phyloP scores from a whole-genome alignment of 495 filamentous ascomycete genomes.

The Aspergillus saccharolyticus region DNA sequence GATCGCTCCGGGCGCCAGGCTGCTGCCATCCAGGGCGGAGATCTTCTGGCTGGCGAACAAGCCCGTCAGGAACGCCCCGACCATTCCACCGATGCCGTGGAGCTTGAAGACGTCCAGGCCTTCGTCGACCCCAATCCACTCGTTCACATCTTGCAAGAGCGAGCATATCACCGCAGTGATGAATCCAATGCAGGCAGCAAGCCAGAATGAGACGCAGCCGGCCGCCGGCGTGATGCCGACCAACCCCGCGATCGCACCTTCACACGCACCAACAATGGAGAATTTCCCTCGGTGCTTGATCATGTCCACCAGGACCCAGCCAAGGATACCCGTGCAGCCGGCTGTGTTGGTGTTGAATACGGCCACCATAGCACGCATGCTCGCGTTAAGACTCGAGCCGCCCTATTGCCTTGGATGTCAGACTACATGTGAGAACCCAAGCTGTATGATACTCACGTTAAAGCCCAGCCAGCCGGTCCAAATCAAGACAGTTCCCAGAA shows the following conservation, averaged over 20 bases:
- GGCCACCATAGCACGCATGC: constrained; percentile 52
- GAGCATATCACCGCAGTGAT: constrained; percentile 51
- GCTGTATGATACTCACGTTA: constrained; percentile 33
- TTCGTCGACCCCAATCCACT: constrained; percentile 56
- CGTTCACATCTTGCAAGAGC: constrained; percentile 47
- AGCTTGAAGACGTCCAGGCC: constrained; percentile 61
- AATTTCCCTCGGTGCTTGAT: constrained; percentile 50
- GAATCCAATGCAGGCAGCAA: constrained; percentile 55
- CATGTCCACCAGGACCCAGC: constrained; percentile 57
- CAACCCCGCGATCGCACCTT: constrained; percentile 59
- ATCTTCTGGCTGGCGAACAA: constrained; percentile 51
- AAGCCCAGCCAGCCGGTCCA: constrained; percentile 62
- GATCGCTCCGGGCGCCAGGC: constrained; percentile 45
- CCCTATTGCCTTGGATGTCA: constrained; percentile 29
- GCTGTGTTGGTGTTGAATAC: constrained; percentile 61
- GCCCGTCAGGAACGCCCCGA: constrained; percentile 57
- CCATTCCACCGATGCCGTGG: constrained; percentile 57
- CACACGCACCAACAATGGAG: constrained; percentile 55
- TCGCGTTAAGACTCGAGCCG: constrained; percentile 53
- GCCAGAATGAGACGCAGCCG: constrained; percentile 54
- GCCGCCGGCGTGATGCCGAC: constrained; percentile 62
- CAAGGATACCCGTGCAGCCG: constrained; percentile 50
- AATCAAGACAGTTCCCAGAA: constrained; percentile 53
- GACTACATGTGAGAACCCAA: neutral
- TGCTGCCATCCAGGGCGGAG: constrained; percentile 44